Base-by-base conservation (phyloP, 139 green algal genomes). In the Eudorina sp. region DNA sequence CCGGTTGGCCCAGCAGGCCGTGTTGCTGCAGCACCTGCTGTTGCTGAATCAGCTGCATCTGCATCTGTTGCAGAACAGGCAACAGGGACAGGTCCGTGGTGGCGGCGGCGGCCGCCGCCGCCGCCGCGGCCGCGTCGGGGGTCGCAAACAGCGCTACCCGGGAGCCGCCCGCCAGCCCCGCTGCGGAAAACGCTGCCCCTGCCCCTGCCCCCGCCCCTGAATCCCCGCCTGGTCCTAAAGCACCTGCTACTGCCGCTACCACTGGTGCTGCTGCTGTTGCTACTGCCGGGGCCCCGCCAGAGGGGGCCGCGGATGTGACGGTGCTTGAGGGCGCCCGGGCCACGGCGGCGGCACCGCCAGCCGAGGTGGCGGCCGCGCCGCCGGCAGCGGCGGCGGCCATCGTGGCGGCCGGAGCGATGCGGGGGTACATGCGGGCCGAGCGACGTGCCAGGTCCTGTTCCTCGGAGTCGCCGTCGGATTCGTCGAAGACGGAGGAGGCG, bases 341-440 rank as follows among this genome's bases (percentile, higher is more conserved):
- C 6, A 6, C 7, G 23, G 55, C 29, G 23, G 7, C 55, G 23
- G 55, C 29, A 23, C 55, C 4, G 62, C 62, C 62, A 3, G 27
- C 27, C 16, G n/a, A 36, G 19, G 74, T 41, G 45, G 43, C 74
- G 43, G 27, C 74, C 5, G 74, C 43, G n/a, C n/a, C 46, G 31
- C 13, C 34, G 1, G 48, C n/a, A 31, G 46, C 45, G 1, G 38
- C 48, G n/a, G 48, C 75, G 16, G 46, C 31, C 0, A n/a, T 29
- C n/a, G 75, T 1, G 7, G 77, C 77, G 4, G 45, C 29, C 27
- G 29, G 43, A 18, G 46, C 66, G 36, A 41, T 85, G 55, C 78
- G 78, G 18, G 78, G 78, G 25, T 58, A n/a, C 78, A 85, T 85
- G 38, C 78, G 78, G 23, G 78, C 55, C 9, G 55, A 45, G 25